Evolutionary conservation across 2,329 filamentous ascomycete genomes (phyloP).

Genomic region (Kalaharituber pfeilii): DNA sequence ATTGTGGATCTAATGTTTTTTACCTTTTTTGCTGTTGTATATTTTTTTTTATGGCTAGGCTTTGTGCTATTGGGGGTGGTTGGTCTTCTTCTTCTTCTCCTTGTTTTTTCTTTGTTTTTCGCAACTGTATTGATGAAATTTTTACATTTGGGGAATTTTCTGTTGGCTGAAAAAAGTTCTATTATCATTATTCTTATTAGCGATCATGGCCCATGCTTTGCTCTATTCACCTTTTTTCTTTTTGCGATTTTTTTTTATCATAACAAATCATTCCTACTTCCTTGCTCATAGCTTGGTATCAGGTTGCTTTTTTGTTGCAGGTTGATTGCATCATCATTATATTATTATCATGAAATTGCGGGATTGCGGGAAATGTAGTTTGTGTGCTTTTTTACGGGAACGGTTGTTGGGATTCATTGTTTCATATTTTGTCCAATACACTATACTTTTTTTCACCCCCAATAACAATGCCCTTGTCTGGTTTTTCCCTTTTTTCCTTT

Average conservation of each 20-base stretch:
- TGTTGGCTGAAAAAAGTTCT: no score
- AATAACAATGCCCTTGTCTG: neutral
- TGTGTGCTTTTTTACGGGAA: no score
- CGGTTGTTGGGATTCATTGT: neutral
- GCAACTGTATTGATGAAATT: no score
- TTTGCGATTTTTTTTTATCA: no score
- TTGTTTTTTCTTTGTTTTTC: no score
- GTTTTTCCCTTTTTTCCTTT: neutral
- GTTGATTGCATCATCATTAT: no score
- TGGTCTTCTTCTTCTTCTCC: no score
- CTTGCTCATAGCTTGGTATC: neutral
- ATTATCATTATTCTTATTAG: no score
- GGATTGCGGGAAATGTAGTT: neutral
- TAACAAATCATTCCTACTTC: neutral
- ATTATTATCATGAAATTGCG: neutral
- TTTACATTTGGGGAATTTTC: no score
- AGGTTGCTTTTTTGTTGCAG: no score
- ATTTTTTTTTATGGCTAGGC: neutral
- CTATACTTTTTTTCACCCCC: neutral
- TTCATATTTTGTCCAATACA: neutral
- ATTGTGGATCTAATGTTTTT: neutral
- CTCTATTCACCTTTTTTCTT: no score
- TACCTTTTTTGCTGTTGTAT: neutral
- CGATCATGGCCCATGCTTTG: no score
- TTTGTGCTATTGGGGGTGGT: neutral